phyloP scores from a whole-genome alignment of 176 grass and related monocot species.

The Oryza meridionalis region DNA sequence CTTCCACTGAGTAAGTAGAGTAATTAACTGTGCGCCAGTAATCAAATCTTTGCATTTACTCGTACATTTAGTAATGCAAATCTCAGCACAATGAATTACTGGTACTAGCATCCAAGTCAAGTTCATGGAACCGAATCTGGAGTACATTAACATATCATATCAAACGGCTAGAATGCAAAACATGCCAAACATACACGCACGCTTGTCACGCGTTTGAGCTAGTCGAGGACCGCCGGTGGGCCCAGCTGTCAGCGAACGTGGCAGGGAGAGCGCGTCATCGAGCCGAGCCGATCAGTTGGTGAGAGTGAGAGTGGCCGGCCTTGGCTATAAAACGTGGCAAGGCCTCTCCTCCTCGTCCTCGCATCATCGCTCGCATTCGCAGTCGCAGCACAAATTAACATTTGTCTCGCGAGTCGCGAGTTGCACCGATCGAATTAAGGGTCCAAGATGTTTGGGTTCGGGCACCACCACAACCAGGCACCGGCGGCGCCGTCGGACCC shows the following conservation, averaged over 20 bases:
- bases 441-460: constrained; percentile 28
- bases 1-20: neutral
- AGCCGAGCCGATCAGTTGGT: no score
- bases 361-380: neutral
- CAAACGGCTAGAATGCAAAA: constrained; percentile 39
- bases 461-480: constrained; percentile 32
- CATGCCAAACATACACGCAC: constrained; percentile 6
- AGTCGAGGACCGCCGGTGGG: no score
- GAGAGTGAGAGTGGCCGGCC: no score
- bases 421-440: no score
- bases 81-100: neutral
- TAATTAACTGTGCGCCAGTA: neutral
- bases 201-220: neutral
- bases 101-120: neutral
- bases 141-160: neutral
- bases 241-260: neutral
- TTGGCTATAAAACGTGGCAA: constrained; percentile 44
- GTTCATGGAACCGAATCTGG: neutral
- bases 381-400: no score
- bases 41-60: neutral
- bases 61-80: neutral
- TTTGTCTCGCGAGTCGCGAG: no score
- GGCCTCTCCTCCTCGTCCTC: neutral
- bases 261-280: neutral
- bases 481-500: constrained; percentile 37